A percentile compares a stretch with the other conserved stretches of the same genome.
Conservation (phyloP, 495 filamentous ascomycete genomes). For the Tirmania nivea region DNA sequence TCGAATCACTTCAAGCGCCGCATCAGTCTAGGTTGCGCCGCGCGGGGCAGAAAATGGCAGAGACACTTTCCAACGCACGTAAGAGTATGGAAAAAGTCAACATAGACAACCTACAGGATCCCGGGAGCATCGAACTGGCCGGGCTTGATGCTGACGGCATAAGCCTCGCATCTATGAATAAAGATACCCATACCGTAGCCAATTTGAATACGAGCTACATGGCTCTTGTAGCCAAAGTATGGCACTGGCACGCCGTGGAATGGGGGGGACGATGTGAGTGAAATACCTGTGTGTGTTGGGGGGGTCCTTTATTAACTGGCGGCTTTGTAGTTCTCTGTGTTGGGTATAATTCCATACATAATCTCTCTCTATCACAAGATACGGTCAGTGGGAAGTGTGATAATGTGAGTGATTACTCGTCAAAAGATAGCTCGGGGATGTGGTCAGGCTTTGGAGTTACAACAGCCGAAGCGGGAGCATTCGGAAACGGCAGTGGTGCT, state of each 20-base stretch:
- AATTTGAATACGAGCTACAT: conserved; percentile 9
- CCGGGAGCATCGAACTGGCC: too few relatives aligned
- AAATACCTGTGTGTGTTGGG: background rate
- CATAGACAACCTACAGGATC: too few relatives aligned
- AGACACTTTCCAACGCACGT: background rate
- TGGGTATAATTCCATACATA: conserved; percentile 61
- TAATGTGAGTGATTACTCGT: conserved; percentile 18
- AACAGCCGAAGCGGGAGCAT: too few relatives aligned
- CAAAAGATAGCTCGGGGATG: background rate
- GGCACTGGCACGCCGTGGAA: conserved; percentile 21
- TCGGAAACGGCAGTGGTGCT: conserved; percentile 7
- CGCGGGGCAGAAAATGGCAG: conserved; percentile 3
- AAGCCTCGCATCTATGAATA: too few relatives aligned
- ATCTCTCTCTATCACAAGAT: conserved; percentile 23
- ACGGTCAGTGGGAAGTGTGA: conserved; percentile 3
- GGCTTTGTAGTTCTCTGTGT: conserved; percentile 42
- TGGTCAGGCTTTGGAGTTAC: background rate
- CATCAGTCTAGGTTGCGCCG: background rate
- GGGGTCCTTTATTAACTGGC: background rate
- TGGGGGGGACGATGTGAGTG: conserved; percentile 20
- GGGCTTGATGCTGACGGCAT: too few relatives aligned
- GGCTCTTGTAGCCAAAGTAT: conserved; percentile 17
- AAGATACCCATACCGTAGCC: too few relatives aligned
- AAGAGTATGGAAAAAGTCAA: background rate
- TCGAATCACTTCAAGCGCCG: background rate